Evolutionary conservation across 2,329 filamentous ascomycete genomes (phyloP).

Genomic region (Sordariomycetes sp.): DNA sequence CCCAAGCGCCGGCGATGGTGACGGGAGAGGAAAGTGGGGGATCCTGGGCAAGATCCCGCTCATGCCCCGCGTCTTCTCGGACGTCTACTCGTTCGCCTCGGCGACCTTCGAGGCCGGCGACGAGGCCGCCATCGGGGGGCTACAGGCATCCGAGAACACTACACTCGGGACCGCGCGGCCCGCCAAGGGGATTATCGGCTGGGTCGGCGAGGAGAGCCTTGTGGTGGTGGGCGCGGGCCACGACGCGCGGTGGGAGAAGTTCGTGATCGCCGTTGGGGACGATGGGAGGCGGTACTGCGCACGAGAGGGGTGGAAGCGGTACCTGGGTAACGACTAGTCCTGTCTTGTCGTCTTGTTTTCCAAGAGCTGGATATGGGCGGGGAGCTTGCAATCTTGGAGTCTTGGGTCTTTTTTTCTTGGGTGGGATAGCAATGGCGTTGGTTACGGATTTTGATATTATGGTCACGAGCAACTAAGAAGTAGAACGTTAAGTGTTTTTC

Average conservation of each 20-base stretch:
- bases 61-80: slow-evolving; percentile 78
- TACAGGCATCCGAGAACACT: slow-evolving; percentile 29
- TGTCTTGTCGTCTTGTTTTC: background rate
- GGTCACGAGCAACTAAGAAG: background rate
- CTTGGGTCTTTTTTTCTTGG: background rate
- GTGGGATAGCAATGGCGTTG: background rate
- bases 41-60: slow-evolving; percentile 74
- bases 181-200: slow-evolving; percentile 76
- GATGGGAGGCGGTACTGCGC: slow-evolving; percentile 57
- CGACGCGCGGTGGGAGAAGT: slow-evolving; percentile 83
- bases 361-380: background rate
- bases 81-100: slow-evolving; percentile 77
- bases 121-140: slow-evolving; percentile 40
- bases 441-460: background rate
- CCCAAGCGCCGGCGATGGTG: slow-evolving; percentile 23
- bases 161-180: slow-evolving; percentile 45
- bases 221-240: slow-evolving; percentile 69
- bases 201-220: slow-evolving; percentile 64
- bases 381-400: background rate
- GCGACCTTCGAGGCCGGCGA: slow-evolving; percentile 76
- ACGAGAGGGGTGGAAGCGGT: slow-evolving; percentile 75
- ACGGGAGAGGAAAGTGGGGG: slow-evolving; percentile 68
- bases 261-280: slow-evolving; percentile 57
- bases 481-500: background rate
- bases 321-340: slow-evolving; percentile 38